A percentile compares a stretch with the other conserved stretches of the same genome.
phyloP scores from a whole-genome alignment of 768 basidiomycete genomes.

The Exidia glandulosa region DNA sequence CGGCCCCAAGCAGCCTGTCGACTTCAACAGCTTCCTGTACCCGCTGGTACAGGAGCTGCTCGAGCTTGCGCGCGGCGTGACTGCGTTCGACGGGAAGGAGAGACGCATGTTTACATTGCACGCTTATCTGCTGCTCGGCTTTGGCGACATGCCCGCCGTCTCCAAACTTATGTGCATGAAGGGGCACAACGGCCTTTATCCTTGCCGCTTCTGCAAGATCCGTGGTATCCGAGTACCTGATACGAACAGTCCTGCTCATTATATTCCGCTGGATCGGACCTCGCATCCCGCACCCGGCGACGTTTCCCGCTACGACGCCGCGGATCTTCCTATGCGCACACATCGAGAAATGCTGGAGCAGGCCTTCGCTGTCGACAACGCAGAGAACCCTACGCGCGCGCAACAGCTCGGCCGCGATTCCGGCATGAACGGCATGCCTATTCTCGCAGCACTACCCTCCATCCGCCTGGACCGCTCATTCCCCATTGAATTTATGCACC shows the following conservation, averaged over 20 bases:
- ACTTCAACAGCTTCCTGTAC: slow-evolving; percentile 26
- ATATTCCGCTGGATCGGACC: too few relatives aligned
- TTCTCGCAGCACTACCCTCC: slow-evolving; percentile 17
- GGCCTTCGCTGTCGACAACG: slow-evolving; percentile 8
- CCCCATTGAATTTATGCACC: too few relatives aligned
- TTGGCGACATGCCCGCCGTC: slow-evolving; percentile 26
- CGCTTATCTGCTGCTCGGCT: slow-evolving; percentile 18
- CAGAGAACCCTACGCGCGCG: slow-evolving; percentile 8
- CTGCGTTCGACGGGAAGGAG: slow-evolving; percentile 21
- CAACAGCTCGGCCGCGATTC: slow-evolving; percentile 16
- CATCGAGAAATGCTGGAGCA: too few relatives aligned
- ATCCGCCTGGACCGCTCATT: too few relatives aligned
- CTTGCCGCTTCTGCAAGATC: too few relatives aligned
- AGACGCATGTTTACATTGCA: slow-evolving; percentile 17
- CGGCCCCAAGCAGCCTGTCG: slow-evolving; percentile 31
- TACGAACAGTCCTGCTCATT: too few relatives aligned
- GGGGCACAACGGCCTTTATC: too few relatives aligned
- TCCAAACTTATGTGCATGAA: too few relatives aligned
- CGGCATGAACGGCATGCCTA: slow-evolving; percentile 24
- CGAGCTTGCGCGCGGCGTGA: slow-evolving; percentile 17
- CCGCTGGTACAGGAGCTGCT: slow-evolving; percentile 27
- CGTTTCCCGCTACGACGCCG: too few relatives aligned
- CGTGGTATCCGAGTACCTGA: too few relatives aligned
- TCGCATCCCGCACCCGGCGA: too few relatives aligned
- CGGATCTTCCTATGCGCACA: too few relatives aligned